Percentiles rank a stretch among this genome's conserved stretches.
phyloP scores from a whole-genome alignment of 805 yeast species.

The Lipomyces mesembrius region DNA sequence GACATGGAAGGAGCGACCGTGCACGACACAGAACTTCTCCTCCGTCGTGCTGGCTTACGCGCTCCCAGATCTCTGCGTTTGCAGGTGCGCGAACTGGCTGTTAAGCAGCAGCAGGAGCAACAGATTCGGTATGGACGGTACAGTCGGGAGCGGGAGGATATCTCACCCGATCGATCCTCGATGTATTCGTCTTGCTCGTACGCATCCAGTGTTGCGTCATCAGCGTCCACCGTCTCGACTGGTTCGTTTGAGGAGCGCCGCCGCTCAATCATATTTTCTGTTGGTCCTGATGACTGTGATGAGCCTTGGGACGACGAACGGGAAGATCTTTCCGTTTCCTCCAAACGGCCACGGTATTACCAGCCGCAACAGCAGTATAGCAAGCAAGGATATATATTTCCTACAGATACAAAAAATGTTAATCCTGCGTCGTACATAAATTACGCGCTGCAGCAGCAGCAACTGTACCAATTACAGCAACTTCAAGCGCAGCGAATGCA shows the following conservation, averaged over 20 bases:
- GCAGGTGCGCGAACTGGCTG: constrained; percentile 13
- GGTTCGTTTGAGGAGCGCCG: constrained; percentile 11
- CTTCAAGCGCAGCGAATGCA: constrained; percentile 5
- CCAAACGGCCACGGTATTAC: constrained; percentile 4
- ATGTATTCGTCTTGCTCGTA: constrained; percentile 6
- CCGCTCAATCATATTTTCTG: constrained; percentile 5
- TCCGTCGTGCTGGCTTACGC: constrained; percentile 19
- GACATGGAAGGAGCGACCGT: constrained; percentile 33
- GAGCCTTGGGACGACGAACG: constrained; percentile 21
- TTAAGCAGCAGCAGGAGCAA: background rate
- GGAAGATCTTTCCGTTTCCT: background rate
- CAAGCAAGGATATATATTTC: constrained; percentile 2
- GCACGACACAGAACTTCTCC: constrained; percentile 24
- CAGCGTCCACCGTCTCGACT: background rate
- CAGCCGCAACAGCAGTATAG: background rate
- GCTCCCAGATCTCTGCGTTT: constrained; percentile 17
- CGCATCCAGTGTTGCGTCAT: background rate
- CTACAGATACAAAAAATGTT: constrained; percentile 9
- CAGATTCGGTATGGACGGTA: background rate
- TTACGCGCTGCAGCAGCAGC: constrained; percentile 17
- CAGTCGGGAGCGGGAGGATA: background rate
- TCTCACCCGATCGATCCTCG: constrained; percentile 5
- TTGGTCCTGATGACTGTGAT: constrained; percentile 11
- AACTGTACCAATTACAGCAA: constrained; percentile 3
- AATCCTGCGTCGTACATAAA: background rate